Base-by-base conservation (phyloP, 169 alveolate species). In the Cryptosporidium parvum region DNA sequence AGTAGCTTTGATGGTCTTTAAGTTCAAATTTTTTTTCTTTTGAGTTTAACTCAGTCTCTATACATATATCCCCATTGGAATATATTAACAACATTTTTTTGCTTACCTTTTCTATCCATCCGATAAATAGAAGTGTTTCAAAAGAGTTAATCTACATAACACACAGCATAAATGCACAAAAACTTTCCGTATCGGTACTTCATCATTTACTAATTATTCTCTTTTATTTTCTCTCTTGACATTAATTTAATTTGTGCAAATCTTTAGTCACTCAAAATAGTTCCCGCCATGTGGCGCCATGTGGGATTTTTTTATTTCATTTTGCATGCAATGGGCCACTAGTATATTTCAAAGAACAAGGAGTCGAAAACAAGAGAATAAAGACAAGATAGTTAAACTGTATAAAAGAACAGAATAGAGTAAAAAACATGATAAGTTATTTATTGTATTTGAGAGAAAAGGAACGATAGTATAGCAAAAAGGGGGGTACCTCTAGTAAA, bases 51-150 rank as follows among this genome's bases (percentile, higher is more conserved):
- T 37, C 51, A 14, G 62, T 31, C 31, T 53, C 85, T 31, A 72
- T 31, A 16, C 48, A 72, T 31, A 56, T 29, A 72, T 72, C 85
- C 33, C 85, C 85, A 72, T 56, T 72, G 42, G 85, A 72, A 31
- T 29, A 48, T 23, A 72, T 52, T 72, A 56, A 0, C 29, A 56
- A 9, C 67, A 56, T 56, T 23, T n/a, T 56, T 31, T 1, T 42
- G 48, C 7, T 42, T 0, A 10, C 37, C 16, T 8, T 56, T 31
- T 26, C 37, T 10, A 26, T 5, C 14, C 35, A 12, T 26, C 4
- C 0, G 8, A 26, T n/a, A 0, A n/a, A 56, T 9, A 7, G 26
- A 56, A 23, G 5, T 4, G 8, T 9, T 16, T 21, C 16, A 56
- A 56, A 56, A 56, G 1, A 56, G 9, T 9, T 14, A 23, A 56